These are phyloP conservation scores for Lindgomyces ingoldianus DNA, from an alignment of 495 filamentous ascomycete genomes.

Conservation along the genomic window DNA sequence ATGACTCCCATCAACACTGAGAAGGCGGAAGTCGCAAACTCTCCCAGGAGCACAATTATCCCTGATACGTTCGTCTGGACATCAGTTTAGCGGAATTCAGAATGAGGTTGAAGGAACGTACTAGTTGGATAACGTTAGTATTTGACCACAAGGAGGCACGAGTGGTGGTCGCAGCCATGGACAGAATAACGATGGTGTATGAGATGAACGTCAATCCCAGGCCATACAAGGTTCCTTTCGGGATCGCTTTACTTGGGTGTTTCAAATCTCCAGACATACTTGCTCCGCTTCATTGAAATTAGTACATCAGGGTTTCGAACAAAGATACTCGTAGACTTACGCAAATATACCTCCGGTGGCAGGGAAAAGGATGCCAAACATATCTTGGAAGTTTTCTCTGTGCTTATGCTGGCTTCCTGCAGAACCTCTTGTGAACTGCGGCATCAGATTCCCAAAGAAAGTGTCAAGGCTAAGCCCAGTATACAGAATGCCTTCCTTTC, in stretches of 20 bases:
- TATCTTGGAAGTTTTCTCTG: conserved; percentile 73
- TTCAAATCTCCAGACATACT: conserved; percentile 88
- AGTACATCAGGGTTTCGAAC: not conserved
- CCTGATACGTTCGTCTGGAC: conserved; percentile 67
- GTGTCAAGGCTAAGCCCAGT: conserved; percentile 73
- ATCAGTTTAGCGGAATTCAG: not conserved
- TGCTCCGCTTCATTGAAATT: conserved; percentile 61
- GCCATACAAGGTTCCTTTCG: conserved; percentile 76
- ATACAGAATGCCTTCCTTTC: conserved; percentile 65
- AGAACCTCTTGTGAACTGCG: conserved; percentile 65
- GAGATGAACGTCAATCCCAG: conserved; percentile 72
- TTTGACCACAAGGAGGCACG: conserved; percentile 73
- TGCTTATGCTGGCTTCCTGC: conserved; percentile 66
- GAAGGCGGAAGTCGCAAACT: conserved; percentile 81
- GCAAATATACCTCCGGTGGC: conserved; percentile 76
- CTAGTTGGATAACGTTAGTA: conserved; percentile 74
- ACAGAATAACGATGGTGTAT: conserved; percentile 75
- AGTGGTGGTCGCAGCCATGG: conserved; percentile 77
- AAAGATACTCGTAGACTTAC: conserved; percentile 45
- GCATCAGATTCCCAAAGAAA: conserved; percentile 69
- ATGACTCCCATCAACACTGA: conserved; percentile 86
- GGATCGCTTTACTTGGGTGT: conserved; percentile 82
- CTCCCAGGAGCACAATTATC: conserved; percentile 72
- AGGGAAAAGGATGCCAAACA: conserved; percentile 86
- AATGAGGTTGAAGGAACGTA: conserved; percentile 40